Percentiles rank a stretch among this genome's conserved stretches.
Evolutionary conservation across 768 basidiomycete genomes (phyloP).

Genomic region (Russula compacta): DNA sequence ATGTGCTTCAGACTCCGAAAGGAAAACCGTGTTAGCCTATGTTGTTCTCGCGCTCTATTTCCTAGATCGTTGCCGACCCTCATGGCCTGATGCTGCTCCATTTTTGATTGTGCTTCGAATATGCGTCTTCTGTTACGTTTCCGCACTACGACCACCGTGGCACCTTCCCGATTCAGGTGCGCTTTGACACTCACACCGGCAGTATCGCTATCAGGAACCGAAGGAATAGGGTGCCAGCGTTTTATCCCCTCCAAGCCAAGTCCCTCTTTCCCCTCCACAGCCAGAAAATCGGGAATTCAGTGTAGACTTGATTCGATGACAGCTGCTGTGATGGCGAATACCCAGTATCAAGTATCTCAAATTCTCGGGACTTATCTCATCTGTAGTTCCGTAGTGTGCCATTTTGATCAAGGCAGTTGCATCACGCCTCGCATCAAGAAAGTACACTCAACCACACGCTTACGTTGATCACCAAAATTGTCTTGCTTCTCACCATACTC

Average conservation of each 20-base stretch:
- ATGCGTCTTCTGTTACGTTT: neutral
- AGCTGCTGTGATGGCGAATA: neutral
- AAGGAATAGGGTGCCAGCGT: neutral
- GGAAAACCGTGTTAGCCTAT: too few relatives aligned
- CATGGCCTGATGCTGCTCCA: neutral
- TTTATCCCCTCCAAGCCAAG: neutral
- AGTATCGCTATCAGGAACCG: conserved; percentile 2
- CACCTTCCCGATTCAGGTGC: neutral
- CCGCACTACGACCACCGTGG: too few relatives aligned
- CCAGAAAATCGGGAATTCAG: too few relatives aligned
- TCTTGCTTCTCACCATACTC: neutral
- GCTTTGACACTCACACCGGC: neutral
- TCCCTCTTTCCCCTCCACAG: neutral
- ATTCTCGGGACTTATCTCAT: neutral
- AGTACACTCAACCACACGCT: too few relatives aligned
- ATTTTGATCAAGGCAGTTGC: neutral
- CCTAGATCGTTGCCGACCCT: too few relatives aligned
- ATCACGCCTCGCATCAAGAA: too few relatives aligned
- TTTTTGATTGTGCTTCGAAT: neutral
- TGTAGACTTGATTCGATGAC: neutral
- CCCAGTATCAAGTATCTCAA: neutral
- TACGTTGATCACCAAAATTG: neutral
- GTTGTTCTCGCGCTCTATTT: too few relatives aligned
- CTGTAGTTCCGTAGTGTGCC: neutral
- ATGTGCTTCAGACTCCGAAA: too few relatives aligned